These are phyloP conservation scores for Metschnikowia baotianmanensis DNA, from an alignment of 805 yeast genomes.

Conservation along the genomic window DNA sequence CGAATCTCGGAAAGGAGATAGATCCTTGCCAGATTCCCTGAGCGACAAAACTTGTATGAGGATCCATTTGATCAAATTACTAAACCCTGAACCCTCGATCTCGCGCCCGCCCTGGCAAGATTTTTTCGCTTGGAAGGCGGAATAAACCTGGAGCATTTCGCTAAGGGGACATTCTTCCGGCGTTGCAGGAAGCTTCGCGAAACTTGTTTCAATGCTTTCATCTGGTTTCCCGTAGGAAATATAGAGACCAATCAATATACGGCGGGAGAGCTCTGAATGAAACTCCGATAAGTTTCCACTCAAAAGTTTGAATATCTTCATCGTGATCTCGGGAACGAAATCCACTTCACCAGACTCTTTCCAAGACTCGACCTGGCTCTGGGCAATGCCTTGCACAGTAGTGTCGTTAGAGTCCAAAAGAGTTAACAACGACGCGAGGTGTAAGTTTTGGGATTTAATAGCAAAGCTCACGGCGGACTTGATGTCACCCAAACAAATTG, in stretches of 20 bases:
- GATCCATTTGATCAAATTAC: slow-evolving; percentile 51
- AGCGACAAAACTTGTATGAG: slow-evolving; percentile 41
- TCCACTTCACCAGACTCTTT: slow-evolving; percentile 35
- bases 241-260: slow-evolving; percentile 53
- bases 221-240: slow-evolving; percentile 59
- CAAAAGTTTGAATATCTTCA: slow-evolving; percentile 63
- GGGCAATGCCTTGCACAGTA: slow-evolving; percentile 53
- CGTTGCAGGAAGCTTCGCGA: slow-evolving; percentile 1
- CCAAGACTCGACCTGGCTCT: slow-evolving; percentile 69
- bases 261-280: slow-evolving; percentile 59
- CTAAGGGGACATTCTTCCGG: slow-evolving; percentile 1
- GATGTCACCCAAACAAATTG: slow-evolving; percentile 54
- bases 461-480: slow-evolving; percentile 63
- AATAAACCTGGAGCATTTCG: slow-evolving; percentile 21
- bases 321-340: slow-evolving; percentile 51
- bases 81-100: slow-evolving; percentile 22
- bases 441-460: slow-evolving; percentile 57
- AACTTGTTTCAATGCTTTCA: slow-evolving; percentile 8
- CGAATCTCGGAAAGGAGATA: slow-evolving; percentile 19
- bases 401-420: slow-evolving; percentile 69
- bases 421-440: slow-evolving; percentile 68
- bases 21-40: slow-evolving; percentile 8
- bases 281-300: slow-evolving; percentile 48
- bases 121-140: slow-evolving; percentile 6
- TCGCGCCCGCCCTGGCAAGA: slow-evolving; percentile 7